Percentiles rank a stretch among this genome's conserved stretches.
phyloP scores from a whole-genome alignment of 768 basidiomycete genomes.

The Pisolithus sp. region DNA sequence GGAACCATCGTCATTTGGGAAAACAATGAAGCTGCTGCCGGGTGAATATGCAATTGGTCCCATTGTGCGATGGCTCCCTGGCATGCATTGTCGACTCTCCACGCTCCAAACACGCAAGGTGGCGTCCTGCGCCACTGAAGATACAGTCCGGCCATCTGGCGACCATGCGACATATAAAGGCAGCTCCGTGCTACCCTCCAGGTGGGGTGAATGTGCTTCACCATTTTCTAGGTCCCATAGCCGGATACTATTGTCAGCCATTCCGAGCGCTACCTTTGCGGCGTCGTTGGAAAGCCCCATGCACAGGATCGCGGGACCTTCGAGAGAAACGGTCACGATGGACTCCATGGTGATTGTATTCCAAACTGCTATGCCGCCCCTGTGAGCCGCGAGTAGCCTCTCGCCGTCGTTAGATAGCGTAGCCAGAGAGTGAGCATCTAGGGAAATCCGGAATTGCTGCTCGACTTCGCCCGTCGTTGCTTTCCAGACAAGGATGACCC shows the following conservation, averaged over 20 bases:
- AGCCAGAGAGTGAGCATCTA: not conserved
- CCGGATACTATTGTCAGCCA: constrained; percentile 7
- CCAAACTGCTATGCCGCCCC: not conserved
- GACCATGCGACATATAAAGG: constrained; percentile 9
- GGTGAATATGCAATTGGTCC: not conserved
- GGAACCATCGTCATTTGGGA: too few relatives aligned
- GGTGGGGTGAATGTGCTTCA: not conserved
- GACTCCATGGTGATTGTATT: not conserved
- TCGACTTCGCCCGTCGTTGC: not conserved
- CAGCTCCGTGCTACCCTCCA: not conserved
- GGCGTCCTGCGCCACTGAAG: not conserved
- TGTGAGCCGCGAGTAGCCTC: not conserved
- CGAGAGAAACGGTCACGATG: not conserved
- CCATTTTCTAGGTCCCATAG: constrained; percentile 6
- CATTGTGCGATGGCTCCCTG: not conserved
- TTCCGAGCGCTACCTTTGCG: constrained; percentile 6
- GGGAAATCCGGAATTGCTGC: not conserved
- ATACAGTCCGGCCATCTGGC: not conserved
- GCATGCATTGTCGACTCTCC: not conserved
- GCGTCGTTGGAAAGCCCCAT: constrained; percentile 7
- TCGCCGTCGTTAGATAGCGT: not conserved
- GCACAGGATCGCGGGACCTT: not conserved
- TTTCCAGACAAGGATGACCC: constrained; percentile 6
- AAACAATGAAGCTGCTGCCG: too few relatives aligned
- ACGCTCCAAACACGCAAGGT: not conserved